Conservation (phyloP, 306 rosid species). For the Fragaria vesca region DNA sequence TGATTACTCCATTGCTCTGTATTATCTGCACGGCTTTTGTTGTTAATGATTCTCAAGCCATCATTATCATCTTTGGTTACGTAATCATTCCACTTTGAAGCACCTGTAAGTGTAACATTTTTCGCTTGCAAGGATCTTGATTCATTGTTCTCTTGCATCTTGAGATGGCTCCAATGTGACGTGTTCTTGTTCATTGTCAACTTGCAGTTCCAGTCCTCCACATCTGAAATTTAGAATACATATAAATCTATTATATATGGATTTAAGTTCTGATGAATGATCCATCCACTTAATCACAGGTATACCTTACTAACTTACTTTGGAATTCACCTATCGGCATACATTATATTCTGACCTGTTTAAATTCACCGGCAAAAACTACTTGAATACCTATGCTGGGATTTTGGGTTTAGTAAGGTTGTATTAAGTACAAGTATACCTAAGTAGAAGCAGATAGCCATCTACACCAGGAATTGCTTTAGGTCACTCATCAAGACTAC, state of each 20-base stretch:
- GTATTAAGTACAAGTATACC: not conserved
- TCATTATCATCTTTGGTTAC: constrained; percentile 42
- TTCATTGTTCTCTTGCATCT: constrained; percentile 13
- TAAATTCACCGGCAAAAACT: too few species aligned
- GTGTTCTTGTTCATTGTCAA: constrained; percentile 10
- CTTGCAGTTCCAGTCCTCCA: constrained; percentile 21
- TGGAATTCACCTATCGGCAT: too few species aligned
- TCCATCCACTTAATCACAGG: not conserved
- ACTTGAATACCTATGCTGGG: not conserved
- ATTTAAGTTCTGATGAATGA: not conserved
- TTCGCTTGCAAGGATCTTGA: constrained; percentile 20
- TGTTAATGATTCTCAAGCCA: constrained; percentile 1
- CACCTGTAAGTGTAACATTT: constrained; percentile 14
- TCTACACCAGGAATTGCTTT: not conserved
- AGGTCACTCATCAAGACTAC: not conserved
- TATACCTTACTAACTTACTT: too few species aligned
- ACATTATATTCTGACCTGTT: too few species aligned
- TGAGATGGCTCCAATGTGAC: constrained; percentile 20
- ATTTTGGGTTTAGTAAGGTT: too few species aligned
- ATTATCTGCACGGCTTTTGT: constrained; percentile 10
- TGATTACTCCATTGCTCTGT: constrained; percentile 6
- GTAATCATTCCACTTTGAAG: constrained; percentile 72
- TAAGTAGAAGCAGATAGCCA: not conserved
- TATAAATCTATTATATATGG: not conserved
- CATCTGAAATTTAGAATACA: constrained; percentile 28